phyloP scores from a whole-genome alignment of 2,329 filamentous ascomycete genomes.

The Fusarium oxysporum region DNA sequence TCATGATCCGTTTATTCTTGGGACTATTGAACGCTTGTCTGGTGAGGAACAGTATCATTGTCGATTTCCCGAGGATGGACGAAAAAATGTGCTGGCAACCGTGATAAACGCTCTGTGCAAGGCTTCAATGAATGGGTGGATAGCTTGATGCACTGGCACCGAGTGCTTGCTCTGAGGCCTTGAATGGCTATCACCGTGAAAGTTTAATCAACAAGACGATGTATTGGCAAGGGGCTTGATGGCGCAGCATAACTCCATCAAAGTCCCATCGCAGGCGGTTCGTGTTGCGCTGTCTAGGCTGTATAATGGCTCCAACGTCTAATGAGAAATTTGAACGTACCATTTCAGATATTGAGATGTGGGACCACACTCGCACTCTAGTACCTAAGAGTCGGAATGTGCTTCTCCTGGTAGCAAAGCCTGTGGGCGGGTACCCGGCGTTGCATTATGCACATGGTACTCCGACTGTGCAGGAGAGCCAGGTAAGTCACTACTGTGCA shows the following conservation, averaged over 20 bases:
- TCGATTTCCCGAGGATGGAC: conserved; percentile 4
- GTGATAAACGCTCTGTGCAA: conserved; percentile 14
- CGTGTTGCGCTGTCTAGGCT: neutral
- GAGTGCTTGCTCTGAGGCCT: conserved; percentile 13
- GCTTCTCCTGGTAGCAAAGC: conserved; percentile 21
- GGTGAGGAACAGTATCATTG: neutral
- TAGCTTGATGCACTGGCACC: conserved; percentile 17
- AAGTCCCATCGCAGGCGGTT: conserved; percentile 17
- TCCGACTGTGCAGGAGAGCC: neutral
- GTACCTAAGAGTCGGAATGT: conserved; percentile 18
- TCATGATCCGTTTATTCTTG: neutral
- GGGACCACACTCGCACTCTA: conserved; percentile 14
- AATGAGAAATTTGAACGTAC: conserved; percentile 24
- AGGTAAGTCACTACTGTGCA: neutral
- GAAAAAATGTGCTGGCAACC: conserved; percentile 16
- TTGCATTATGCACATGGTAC: conserved; percentile 14
- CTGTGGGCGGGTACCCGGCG: conserved; percentile 9
- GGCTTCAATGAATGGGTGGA: conserved; percentile 14
- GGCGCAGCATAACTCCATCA: conserved; percentile 36
- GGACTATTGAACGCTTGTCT: conserved; percentile 9
- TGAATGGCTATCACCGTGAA: conserved; percentile 14
- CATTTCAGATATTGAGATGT: conserved; percentile 23
- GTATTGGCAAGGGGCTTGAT: conserved; percentile 35
- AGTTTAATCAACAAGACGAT: conserved; percentile 38
- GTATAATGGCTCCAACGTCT: neutral